Evolutionary conservation across 2,329 filamentous ascomycete genomes (phyloP), one percentile per base, ranked within the genome.

Genomic region (Acephala macrosclerotiorum): DNA sequence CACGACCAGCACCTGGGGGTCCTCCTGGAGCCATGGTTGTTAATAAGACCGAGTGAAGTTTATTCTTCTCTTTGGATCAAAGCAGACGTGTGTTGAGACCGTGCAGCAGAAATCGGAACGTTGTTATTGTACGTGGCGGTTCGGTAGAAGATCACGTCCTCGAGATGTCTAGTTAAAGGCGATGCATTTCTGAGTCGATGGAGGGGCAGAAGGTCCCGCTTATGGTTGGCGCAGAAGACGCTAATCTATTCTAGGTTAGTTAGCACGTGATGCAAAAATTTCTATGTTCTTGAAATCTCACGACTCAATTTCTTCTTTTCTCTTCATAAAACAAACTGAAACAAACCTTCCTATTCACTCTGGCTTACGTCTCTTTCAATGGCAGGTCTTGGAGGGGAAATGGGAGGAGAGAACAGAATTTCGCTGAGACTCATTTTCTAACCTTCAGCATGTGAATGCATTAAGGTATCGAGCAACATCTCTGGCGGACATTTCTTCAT

Each of bases 311-410:
- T 71, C 64, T 65, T 71, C 67, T 73, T 73, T 61, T 74, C 70
- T 79, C 75, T 75, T 77, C 79, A 80, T 79, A 81, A 81, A 81
- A 80, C 75, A 57, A 57, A 36, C 29, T 57, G 33, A 57, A 57
- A 76, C 70, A 79, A 81, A 81, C 81, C 82, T 83, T 80, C 85
- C 84, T 88, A 89, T 89, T 89, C 87, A 89, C 87, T 89, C 87
- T 87, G 83, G 82, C 82, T 85, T 84, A 81, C 77, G 81, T 81
- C 76, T 74, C 71, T 77, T 71, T 79, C 84, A 80, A 83, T 87
- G 85, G 81, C 82, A 84, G 81, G 80, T 80, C 80, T 80, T 84
- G 85, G 87, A 89, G 87, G 87, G 87, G 87, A 89, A 89, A 89
- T 78, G 85, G 86, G 83, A 86, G 86, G 87, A 86, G 73, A 89